Conservation (phyloP, 2,329 filamentous ascomycete species). For the Penicillium sp. region DNA sequence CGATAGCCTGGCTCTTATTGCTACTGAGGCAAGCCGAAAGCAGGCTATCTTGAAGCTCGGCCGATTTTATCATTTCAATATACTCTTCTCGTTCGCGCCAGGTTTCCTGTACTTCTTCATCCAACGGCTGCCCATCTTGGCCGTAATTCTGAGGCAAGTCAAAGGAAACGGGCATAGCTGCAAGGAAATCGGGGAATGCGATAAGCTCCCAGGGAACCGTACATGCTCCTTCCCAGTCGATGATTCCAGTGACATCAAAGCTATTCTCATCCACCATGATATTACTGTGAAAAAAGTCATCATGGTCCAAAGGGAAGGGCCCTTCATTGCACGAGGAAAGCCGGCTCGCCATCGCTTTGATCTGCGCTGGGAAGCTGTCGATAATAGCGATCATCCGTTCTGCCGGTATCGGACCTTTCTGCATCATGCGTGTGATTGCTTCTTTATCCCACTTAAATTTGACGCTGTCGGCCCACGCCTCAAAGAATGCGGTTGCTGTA, state of each 20-base stretch:
- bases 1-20: constrained; percentile 1
- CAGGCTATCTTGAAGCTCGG: too few relatives aligned
- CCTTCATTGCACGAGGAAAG: constrained; percentile 6
- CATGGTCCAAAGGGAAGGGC: constrained; percentile 14
- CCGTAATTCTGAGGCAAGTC: constrained; percentile 11
- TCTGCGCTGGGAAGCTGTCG: constrained; percentile 3
- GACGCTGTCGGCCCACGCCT: constrained; percentile 16
- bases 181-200: constrained; percentile 8
- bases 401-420: neutral
- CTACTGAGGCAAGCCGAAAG: constrained; percentile 8
- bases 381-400: constrained; percentile 2
- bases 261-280: constrained; percentile 14
- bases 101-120: neutral
- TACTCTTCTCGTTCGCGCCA: constrained; percentile 8
- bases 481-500: constrained; percentile 19
- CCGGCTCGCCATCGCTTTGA: constrained; percentile 3
- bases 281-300: constrained; percentile 18
- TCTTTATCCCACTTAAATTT: constrained; percentile 9
- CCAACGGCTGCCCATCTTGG: constrained; percentile 2
- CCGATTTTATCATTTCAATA: constrained; percentile 7
- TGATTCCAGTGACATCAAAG: constrained; percentile 11
- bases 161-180: constrained; percentile 11
- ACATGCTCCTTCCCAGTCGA: constrained; percentile 18
- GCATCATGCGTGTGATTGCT: constrained; percentile 1
- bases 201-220: constrained; percentile 13